Evolutionary conservation across 257 asterid species (phyloP), one percentile per base, ranked within the genome.

Genomic region (Vinca minor): DNA sequence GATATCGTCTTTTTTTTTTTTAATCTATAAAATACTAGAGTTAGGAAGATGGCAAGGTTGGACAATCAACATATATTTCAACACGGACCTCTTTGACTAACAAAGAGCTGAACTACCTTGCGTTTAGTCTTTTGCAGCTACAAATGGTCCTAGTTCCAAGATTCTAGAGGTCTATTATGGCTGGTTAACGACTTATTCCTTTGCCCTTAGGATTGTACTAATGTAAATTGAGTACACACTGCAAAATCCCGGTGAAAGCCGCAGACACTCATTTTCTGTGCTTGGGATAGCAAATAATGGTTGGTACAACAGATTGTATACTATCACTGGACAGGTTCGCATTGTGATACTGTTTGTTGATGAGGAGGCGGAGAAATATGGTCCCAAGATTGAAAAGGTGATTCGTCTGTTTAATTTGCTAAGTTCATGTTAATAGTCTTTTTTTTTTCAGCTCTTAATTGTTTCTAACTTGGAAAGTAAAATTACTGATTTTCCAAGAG

Each of bases 271-370:
- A 81, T 77, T 67, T 71, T 81, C 96, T 1, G 98, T 89, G 65
- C 95, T 92, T 5, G 98, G 96, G 49, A 63, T 92, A 14, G 88
- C 96, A 48, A 63, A 89, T 73, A 87, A 92, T 56, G 96, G 98
- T 65, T 15, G 60, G 63, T 89, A 89, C 85, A 92, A 92, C 84
- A 85, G 96, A 78, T 71, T 92, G 42, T 92, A 92, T 75, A 89
- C 98, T 21, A 81, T 92, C 71, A 92, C 98, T 7, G 98, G 96
- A 35, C 96, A 92, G 96, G 98, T 89, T 34, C n/a, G n/a, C n/a
- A n/a, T n/a, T 21, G 11, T 58, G 28, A 21, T 75, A 78, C 88
- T 89, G 98, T 92, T 84, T 77, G 69, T 82, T 45, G 98, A 89
- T 38, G 96, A 92, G 70, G 98, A 92, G 71, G 86, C 86, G 49